Evolutionary conservation across 331 rosid genomes (phyloP).

Genomic region (Spiraea crenata): DNA sequence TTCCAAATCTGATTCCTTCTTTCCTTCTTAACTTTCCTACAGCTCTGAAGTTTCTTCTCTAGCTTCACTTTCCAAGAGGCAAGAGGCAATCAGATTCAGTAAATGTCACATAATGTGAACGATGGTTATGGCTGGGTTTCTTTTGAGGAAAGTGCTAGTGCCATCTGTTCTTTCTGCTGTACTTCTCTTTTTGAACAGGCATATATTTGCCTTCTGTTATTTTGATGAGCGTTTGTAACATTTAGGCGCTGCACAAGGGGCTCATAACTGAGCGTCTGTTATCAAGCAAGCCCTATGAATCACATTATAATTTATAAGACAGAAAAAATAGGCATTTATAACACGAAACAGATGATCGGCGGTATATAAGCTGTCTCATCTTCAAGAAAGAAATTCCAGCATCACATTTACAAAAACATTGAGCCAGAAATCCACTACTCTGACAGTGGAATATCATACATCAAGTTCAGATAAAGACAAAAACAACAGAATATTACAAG

Average conservation of each 20-base stretch:
- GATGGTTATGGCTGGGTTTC: too few relatives aligned
- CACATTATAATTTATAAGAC: too few relatives aligned
- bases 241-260: neutral
- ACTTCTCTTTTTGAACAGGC: too few relatives aligned
- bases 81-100: too few relatives aligned
- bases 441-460: conserved; percentile 17
- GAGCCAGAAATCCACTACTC: conserved; percentile 1
- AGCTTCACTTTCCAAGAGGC: neutral
- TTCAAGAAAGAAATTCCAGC: neutral
- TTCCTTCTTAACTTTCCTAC: neutral
- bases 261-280: neutral
- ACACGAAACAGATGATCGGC: neutral
- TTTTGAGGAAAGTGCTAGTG: too few relatives aligned
- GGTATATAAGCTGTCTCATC: neutral
- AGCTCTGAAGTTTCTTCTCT: neutral
- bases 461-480: conserved; percentile 15
- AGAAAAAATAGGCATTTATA: neutral
- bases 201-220: too few relatives aligned
- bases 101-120: too few relatives aligned
- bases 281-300: neutral
- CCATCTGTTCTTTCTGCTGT: too few relatives aligned
- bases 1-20: too few relatives aligned
- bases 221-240: too few relatives aligned
- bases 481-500: conserved; percentile 20
- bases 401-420: conserved; percentile 6